Conservation (phyloP, 2,329 filamentous ascomycete species). For the Neofusicoccum laricinum region DNA sequence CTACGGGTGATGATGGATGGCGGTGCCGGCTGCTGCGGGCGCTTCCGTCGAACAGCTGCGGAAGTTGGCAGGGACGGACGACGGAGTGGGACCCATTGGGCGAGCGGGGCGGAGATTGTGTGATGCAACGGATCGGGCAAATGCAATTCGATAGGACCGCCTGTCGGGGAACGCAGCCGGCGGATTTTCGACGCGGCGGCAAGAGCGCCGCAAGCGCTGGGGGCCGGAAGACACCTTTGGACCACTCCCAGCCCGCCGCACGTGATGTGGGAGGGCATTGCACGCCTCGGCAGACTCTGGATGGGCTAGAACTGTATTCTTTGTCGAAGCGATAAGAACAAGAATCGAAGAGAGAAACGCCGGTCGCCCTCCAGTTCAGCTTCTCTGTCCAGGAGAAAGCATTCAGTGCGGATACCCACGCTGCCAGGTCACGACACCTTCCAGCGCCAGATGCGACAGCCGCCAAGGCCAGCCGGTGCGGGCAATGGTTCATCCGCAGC, state of each 20-base stretch:
- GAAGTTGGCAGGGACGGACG: background rate
- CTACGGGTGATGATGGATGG: background rate
- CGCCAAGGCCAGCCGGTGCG: background rate
- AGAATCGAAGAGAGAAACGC: no score
- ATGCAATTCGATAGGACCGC: background rate
- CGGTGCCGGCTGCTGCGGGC: background rate
- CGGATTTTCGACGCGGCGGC: background rate
- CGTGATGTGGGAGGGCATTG: no score
- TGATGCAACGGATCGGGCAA: background rate
- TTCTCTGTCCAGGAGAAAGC: no score
- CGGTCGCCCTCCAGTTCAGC: no score
- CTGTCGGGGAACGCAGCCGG: background rate
- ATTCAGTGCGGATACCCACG: no score
- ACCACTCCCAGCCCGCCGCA: no score
- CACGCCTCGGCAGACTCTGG: no score
- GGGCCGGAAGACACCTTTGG: background rate
- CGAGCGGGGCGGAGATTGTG: slow-evolving; percentile 3
- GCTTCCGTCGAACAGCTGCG: background rate
- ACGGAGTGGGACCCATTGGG: background rate
- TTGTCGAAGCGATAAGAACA: no score
- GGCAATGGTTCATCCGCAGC: slow-evolving; percentile 5
- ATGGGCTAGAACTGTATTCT: no score
- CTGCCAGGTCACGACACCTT: no score
- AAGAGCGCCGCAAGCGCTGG: background rate
- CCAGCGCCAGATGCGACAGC: no score